Evolutionary conservation across 495 filamentous ascomycete species (phyloP).

Genomic region (Mytilinidion resinicola): DNA sequence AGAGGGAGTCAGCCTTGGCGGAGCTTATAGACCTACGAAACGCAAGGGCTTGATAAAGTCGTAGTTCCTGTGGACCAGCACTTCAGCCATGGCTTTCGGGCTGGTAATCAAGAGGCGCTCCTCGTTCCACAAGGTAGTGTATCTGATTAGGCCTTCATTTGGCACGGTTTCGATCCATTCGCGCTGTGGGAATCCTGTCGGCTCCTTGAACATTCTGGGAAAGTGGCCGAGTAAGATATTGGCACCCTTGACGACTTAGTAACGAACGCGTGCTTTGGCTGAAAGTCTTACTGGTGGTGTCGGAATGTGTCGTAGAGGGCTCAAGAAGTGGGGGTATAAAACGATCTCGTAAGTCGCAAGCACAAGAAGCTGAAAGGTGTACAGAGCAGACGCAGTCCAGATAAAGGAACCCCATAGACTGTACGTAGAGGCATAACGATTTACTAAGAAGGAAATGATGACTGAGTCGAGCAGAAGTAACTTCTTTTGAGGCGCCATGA

Average conservation of each 20-base stretch:
- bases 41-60: conserved; percentile 67
- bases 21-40: conserved; percentile 26
- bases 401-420: conserved; percentile 2
- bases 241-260: conserved; percentile 28
- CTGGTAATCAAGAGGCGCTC: conserved; percentile 63
- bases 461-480: conserved; percentile 10
- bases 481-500: conserved; percentile 9
- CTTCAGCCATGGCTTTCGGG: conserved; percentile 54
- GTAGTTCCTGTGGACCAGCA: conserved; percentile 64
- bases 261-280: background rate
- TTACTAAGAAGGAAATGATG: conserved; percentile 10
- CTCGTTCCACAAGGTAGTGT: conserved; percentile 59
- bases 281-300: conserved; percentile 35
- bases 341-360: conserved; percentile 24
- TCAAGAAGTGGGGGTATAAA: conserved; percentile 62
- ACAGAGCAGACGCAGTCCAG: conserved; percentile 15
- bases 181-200: conserved; percentile 55
- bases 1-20: no score
- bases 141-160: conserved; percentile 83
- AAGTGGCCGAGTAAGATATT: conserved; percentile 52
- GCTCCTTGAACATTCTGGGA: conserved; percentile 46
- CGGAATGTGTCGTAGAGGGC: conserved; percentile 43
- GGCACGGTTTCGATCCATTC: conserved; percentile 68
- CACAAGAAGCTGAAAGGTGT: background rate
- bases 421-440: conserved; percentile 8